Percentiles rank a stretch among this genome's conserved stretches.
Conservation (phyloP, 768 basidiomycete species). For the Vararia minispora region DNA sequence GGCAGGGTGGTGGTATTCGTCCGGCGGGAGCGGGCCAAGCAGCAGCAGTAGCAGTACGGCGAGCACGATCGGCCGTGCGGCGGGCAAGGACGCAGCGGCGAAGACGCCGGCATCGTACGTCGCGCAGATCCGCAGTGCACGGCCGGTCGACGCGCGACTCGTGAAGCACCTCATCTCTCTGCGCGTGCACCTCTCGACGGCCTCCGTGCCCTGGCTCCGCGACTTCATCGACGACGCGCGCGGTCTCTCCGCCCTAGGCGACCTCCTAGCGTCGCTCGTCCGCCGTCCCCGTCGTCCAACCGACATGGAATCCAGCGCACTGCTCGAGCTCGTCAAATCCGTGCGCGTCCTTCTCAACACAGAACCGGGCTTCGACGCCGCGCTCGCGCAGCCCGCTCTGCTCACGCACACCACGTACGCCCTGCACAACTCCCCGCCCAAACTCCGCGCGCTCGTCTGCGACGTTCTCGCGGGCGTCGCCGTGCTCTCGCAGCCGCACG, state of each 20-base stretch:
- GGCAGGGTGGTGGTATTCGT: slow-evolving; percentile 66
- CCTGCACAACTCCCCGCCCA: slow-evolving; percentile 53
- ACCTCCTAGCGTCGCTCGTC: slow-evolving; percentile 47
- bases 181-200: slow-evolving; percentile 79
- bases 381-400: slow-evolving; percentile 49
- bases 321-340: slow-evolving; percentile 71
- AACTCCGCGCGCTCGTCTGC: slow-evolving; percentile 55
- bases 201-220: slow-evolving; percentile 65
- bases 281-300: slow-evolving; percentile 46
- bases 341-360: slow-evolving; percentile 78
- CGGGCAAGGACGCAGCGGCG: slow-evolving; percentile 25
- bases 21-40: too few relatives aligned
- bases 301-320: slow-evolving; percentile 56
- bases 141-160: slow-evolving; percentile 45
- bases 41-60: too few relatives aligned
- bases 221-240: slow-evolving; percentile 58
- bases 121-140: slow-evolving; percentile 44
- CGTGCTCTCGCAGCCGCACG: slow-evolving; percentile 56
- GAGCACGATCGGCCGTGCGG: slow-evolving; percentile 15
- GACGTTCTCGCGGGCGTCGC: slow-evolving; percentile 83
- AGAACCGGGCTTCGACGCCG: slow-evolving; percentile 64
- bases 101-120: slow-evolving; percentile 55
- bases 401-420: slow-evolving; percentile 67
- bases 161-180: slow-evolving; percentile 72
- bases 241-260: slow-evolving; percentile 55